phyloP scores from a whole-genome alignment of 306 rosid species.

The Canavalia gladiata region DNA sequence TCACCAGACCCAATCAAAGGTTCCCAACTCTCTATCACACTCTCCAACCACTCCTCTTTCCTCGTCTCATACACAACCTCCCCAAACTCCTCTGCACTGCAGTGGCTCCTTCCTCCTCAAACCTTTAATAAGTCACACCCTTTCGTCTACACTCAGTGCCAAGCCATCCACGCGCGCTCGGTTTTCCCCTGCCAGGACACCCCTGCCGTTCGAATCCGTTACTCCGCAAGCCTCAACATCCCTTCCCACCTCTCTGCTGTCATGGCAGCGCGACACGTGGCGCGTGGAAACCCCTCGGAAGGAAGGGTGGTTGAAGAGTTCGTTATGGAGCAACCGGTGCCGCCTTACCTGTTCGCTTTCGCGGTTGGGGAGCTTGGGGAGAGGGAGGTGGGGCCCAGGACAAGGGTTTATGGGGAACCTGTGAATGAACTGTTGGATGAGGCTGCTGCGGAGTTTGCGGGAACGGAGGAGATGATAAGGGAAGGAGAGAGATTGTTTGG shows the following conservation, averaged over 20 bases:
- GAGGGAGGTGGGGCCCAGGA: constrained; percentile 88
- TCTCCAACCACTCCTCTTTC: constrained; percentile 65
- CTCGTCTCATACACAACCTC: constrained; percentile 66
- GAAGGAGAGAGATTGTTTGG: constrained; percentile 90
- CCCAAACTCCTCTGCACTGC: constrained; percentile 87
- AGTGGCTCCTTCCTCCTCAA: constrained; percentile 86
- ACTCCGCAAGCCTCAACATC: constrained; percentile 65
- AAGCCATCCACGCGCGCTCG: constrained; percentile 87
- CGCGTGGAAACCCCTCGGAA: constrained; percentile 54
- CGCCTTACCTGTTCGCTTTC: constrained; percentile 93
- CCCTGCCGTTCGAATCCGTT: constrained; percentile 79
- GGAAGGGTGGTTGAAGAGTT: constrained; percentile 92
- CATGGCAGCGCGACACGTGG: constrained; percentile 74
- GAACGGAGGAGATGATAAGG: constrained; percentile 84
- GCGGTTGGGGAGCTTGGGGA: constrained; percentile 82
- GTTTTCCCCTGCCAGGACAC: constrained; percentile 97
- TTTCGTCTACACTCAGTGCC: constrained; percentile 93
- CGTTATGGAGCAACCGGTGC: constrained; percentile 84
- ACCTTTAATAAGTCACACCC: constrained; percentile 76
- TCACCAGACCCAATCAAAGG: constrained; percentile 68
- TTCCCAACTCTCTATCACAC: constrained; percentile 63
- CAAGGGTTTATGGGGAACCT: constrained; percentile 83
- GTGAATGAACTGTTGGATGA: constrained; percentile 63
- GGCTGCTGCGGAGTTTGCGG: constrained; percentile 79
- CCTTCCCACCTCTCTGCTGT: constrained; percentile 76